Evolutionary conservation across 2,329 filamentous ascomycete genomes (phyloP), one percentile per base, ranked within the genome.

Genomic region (Neopestalotiopsis rosae): DNA sequence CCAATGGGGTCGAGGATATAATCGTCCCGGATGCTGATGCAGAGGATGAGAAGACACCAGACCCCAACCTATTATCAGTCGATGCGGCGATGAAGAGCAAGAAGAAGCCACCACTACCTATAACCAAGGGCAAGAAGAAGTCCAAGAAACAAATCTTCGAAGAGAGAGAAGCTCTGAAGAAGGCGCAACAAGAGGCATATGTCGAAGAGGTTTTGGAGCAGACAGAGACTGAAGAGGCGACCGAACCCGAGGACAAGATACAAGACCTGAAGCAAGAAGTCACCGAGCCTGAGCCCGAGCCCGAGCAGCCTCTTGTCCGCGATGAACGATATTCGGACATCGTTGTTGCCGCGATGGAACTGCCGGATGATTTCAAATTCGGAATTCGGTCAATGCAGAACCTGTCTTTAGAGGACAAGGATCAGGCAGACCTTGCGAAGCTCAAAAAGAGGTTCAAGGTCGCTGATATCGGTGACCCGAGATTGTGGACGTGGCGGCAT

Each of bases 91-190:
- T 81, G 52, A 88, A 87, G 73, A 78, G 80, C 2, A 87, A 88
- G 77, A 89, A 89, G 79, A 91, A 89, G 52, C 71, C 81, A 0
- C 79, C 81, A 17, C 78, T 76, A 28, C 24, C 24, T 28, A 28
- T 28, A 10, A 78, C 81, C 38, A 88, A 87, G 73, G 76, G 80
- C 1, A 88, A 89, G 78, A 89, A 88, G 79, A 91, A 90, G 79
- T 84, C 85, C 52, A 76, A 82, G 59, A 92, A 91, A 64, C 77
- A 79, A 67, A 69, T 79, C 17, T 77, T 79, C 38, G 77, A 79
- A 67, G 77, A 79, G 68, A 75, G 75, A 5, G 77, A 78, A 77
- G 72, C 86, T 4, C 93, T 93, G 83, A 94, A 89, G 83, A 94
- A 93, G 80, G 84, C 88, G 68, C 86, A 89, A 69, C 85, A 87